A percentile compares a stretch with the other conserved stretches of the same genome.
phyloP scores from a whole-genome alignment of 352 stramenopile genomes.

The Pythium monospermum region DNA sequence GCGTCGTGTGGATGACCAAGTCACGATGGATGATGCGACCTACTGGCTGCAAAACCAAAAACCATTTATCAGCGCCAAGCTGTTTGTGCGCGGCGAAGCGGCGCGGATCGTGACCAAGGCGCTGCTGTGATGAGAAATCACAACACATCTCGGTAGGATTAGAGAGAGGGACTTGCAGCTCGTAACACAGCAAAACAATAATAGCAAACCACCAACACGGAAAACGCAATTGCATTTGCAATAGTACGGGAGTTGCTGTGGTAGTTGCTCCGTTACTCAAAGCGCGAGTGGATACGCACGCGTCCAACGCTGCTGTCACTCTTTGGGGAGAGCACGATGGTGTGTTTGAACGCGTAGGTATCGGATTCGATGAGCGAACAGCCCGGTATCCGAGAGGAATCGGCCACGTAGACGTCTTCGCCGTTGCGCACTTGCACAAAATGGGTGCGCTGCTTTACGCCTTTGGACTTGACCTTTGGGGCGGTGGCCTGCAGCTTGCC shows the following conservation, averaged over 20 bases:
- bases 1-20: constrained; percentile 56
- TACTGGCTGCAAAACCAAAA: constrained; percentile 85
- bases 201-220: too few species aligned
- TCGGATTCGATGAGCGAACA: constrained; percentile 53
- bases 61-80: constrained; percentile 75
- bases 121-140: constrained; percentile 35
- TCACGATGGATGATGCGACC: constrained; percentile 76
- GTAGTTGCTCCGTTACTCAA: constrained; percentile 30
- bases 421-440: constrained; percentile 66
- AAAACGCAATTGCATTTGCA: too few species aligned
- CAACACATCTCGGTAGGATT: too few species aligned
- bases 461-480: constrained; percentile 72
- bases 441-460: constrained; percentile 82
- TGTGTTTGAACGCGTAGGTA: constrained; percentile 62
- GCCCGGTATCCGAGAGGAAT: constrained; percentile 61
- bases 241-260: too few species aligned
- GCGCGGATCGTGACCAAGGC: constrained; percentile 82
- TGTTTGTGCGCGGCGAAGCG: constrained; percentile 77
- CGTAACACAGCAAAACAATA: too few species aligned
- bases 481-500: constrained; percentile 47
- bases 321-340: constrained; percentile 26
- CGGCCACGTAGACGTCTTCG: constrained; percentile 69
- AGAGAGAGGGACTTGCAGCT: too few species aligned
- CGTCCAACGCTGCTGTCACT: constrained; percentile 33
- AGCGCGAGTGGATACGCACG: constrained; percentile 66